A percentile compares a stretch with the other conserved stretches of the same genome.
Evolutionary conservation across 768 basidiomycete species (phyloP).

Genomic region (Russula sp.): DNA sequence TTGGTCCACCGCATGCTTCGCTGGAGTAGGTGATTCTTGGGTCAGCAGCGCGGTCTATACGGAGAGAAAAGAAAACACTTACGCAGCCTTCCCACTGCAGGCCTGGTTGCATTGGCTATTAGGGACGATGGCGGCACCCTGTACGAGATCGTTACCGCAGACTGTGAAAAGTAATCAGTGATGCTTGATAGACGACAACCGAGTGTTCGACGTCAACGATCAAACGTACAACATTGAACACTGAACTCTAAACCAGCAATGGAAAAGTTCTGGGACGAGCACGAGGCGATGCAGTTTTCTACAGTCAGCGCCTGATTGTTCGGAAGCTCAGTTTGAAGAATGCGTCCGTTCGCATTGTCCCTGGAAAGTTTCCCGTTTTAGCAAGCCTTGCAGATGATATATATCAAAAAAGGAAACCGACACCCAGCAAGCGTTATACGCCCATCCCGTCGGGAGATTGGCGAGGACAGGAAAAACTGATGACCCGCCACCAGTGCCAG

Average conservation of each 20-base stretch:
- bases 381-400: not conserved
- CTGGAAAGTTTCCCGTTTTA: conserved; percentile 15
- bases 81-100: conserved; percentile 65
- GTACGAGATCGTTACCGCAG: conserved; percentile 61
- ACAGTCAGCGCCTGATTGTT: conserved; percentile 44
- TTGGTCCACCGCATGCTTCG: conserved; percentile 66
- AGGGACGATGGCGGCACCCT: conserved; percentile 46
- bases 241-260: conserved; percentile 66
- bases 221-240: conserved; percentile 40
- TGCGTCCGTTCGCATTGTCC: conserved; percentile 60
- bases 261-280: conserved; percentile 48
- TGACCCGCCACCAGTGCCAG: conserved; percentile 12
- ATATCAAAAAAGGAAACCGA: conserved; percentile 17
- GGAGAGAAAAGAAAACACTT: conserved; percentile 22
- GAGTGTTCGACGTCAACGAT: not conserved
- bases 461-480: conserved; percentile 14
- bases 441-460: conserved; percentile 14
- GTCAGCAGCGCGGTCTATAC: not conserved
- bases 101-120: conserved; percentile 60
- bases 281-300: conserved; percentile 53
- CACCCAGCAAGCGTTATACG: conserved; percentile 43
- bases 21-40: conserved; percentile 30
- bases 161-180: conserved; percentile 32
- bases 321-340: conserved; percentile 39
- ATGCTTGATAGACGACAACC: not conserved